Evolutionary conservation across 2,329 filamentous ascomycete species (phyloP).

Genomic region (Coniochaeta ligniaria): DNA sequence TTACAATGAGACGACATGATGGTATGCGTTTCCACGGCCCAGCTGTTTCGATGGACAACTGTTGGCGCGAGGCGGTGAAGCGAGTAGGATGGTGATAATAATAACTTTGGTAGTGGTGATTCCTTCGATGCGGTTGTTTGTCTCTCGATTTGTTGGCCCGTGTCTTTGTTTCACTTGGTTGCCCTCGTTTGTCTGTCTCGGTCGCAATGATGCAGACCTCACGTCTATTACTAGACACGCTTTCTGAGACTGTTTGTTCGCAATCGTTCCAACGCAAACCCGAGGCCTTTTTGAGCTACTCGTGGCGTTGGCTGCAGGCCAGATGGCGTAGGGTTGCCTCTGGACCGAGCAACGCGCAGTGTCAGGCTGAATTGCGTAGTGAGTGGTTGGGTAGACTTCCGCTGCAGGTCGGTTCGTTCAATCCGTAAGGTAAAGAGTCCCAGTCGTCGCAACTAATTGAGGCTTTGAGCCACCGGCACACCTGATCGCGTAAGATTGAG

Average conservation of each 20-base stretch:
- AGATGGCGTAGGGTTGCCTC: background rate
- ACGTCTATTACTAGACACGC: background rate
- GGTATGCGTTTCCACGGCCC: background rate
- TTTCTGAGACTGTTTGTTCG: background rate
- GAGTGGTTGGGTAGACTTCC: background rate
- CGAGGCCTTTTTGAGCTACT: background rate
- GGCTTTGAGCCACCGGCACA: background rate
- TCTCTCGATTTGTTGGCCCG: background rate
- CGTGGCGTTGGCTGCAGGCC: background rate
- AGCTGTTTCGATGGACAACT: background rate
- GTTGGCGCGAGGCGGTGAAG: background rate
- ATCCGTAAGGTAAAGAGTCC: background rate
- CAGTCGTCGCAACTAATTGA: background rate
- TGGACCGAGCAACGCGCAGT: background rate
- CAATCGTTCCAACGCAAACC: background rate
- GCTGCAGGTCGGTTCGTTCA: background rate
- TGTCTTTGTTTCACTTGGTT: background rate
- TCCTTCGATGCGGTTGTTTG: background rate
- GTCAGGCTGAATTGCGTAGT: background rate
- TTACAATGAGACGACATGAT: background rate
- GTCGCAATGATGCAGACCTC: background rate
- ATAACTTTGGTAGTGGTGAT: background rate
- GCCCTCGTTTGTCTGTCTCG: background rate
- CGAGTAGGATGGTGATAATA: background rate
- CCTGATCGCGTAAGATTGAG: background rate